Evolutionary conservation across 495 filamentous ascomycete species (phyloP).

Genomic region (Aspergillus avenaceus): DNA sequence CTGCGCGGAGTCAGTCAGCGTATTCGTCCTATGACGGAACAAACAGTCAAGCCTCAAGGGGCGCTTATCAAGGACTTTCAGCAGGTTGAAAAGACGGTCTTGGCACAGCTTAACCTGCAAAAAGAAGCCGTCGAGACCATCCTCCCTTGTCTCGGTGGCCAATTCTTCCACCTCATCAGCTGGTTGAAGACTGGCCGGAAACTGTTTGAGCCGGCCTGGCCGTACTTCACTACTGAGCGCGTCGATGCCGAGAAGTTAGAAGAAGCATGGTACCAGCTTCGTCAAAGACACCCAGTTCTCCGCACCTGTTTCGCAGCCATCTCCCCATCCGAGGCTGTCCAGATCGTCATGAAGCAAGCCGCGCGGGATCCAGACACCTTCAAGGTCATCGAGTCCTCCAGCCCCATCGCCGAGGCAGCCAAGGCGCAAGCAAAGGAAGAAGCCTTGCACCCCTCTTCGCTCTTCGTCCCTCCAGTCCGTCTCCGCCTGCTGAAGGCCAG

Average conservation of each 20-base stretch:
- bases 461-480: constrained; percentile 22
- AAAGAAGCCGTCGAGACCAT: constrained; percentile 46
- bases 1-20: constrained; percentile 52
- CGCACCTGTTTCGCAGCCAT: constrained; percentile 59
- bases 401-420: constrained; percentile 9
- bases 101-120: constrained; percentile 30
- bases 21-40: constrained; percentile 11
- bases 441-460: constrained; percentile 19
- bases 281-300: constrained; percentile 51
- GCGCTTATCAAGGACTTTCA: constrained; percentile 17
- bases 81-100: constrained; percentile 22
- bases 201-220: constrained; percentile 62
- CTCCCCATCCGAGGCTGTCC: constrained; percentile 23
- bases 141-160: constrained; percentile 64
- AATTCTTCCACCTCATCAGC: constrained; percentile 63
- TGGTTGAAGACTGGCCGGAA: constrained; percentile 61
- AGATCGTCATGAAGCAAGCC: constrained; percentile 31
- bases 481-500: constrained; percentile 20
- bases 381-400: constrained; percentile 14
- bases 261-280: constrained; percentile 53
- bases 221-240: constrained; percentile 37
- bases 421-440: constrained; percentile 18
- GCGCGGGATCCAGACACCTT: constrained; percentile 18
- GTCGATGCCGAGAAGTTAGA: constrained; percentile 32
- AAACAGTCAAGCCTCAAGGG: constrained; percentile 5